A percentile compares a stretch with the other conserved stretches of the same genome.
Conservation (phyloP, 305 asterid genomes). For the Fraxinus sp. region DNA sequence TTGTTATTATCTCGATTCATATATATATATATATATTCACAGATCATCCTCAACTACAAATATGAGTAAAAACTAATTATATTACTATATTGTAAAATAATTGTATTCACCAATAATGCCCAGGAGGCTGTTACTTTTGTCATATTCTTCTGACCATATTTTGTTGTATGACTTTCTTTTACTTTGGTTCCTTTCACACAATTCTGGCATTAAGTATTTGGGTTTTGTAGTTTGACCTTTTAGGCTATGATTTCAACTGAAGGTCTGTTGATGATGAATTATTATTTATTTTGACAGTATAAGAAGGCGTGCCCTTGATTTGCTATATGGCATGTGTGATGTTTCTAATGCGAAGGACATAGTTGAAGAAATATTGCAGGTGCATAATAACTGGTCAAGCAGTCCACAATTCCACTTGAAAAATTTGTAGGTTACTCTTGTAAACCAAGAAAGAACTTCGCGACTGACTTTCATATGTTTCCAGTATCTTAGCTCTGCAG, state of each 20-base stretch:
- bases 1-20: not conserved
- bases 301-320: slow-evolving; percentile 97
- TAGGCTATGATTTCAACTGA: not conserved
- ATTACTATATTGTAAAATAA: not conserved
- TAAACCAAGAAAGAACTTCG: slow-evolving; percentile 16
- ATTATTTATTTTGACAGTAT: slow-evolving; percentile 55
- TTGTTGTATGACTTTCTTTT: not conserved
- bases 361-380: slow-evolving; percentile 98
- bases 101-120: not conserved
- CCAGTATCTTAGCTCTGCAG: slow-evolving; percentile 95
- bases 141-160: not conserved
- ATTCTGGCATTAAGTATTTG: not conserved
- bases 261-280: slow-evolving; percentile 23
- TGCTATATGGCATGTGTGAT: slow-evolving; percentile 99
- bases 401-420: not conserved
- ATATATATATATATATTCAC: not conserved
- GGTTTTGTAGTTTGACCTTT: not conserved
- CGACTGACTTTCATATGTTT: slow-evolving; percentile 36
- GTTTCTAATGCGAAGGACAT: slow-evolving; percentile 99
- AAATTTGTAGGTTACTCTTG: not conserved
- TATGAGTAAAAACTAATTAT: not conserved
- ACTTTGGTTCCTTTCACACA: not conserved
- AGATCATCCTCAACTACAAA: not conserved
- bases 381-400: slow-evolving; percentile 22
- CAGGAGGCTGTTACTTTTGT: not conserved